A percentile compares a stretch with the other conserved stretches of the same genome.
These are phyloP conservation scores for Arachis hypogaea DNA, from an alignment of 306 rosid genomes.

Conservation along the genomic window DNA sequence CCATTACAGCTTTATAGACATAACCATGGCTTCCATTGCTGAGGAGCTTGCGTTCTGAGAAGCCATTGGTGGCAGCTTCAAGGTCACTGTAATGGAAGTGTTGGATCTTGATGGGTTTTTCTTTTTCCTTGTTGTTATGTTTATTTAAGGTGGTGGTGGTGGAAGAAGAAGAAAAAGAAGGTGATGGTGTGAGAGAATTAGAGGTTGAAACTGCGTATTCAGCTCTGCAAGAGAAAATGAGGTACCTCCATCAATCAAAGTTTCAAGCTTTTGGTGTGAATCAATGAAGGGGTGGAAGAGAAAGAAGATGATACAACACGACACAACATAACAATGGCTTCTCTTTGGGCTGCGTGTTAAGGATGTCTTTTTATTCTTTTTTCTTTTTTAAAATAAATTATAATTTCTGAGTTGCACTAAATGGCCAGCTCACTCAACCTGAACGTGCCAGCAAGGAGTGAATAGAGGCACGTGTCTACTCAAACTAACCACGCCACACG, in stretches of 20 bases:
- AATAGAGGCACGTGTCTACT: too few relatives aligned
- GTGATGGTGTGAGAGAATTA: slow-evolving; percentile 44
- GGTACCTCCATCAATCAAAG: slow-evolving; percentile 66
- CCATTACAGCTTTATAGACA: slow-evolving; percentile 73
- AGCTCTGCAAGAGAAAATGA: slow-evolving; percentile 80
- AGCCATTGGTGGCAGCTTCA: slow-evolving; percentile 88
- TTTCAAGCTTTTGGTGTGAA: slow-evolving; percentile 2
- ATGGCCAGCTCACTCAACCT: too few relatives aligned
- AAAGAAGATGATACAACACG: neutral
- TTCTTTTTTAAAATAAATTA: too few relatives aligned
- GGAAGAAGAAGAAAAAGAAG: slow-evolving; percentile 28
- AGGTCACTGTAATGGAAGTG: slow-evolving; percentile 85
- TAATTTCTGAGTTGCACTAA: too few relatives aligned
- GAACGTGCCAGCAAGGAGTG: too few relatives aligned
- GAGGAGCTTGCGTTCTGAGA: slow-evolving; percentile 79
- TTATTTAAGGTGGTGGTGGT: neutral
- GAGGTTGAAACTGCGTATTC: slow-evolving; percentile 73
- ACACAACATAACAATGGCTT: neutral
- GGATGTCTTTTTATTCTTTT: neutral
- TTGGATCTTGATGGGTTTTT: slow-evolving; percentile 81
- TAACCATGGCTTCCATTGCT: slow-evolving; percentile 95
- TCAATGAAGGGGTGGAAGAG: neutral
- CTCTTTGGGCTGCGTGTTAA: neutral
- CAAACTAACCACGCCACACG: too few relatives aligned
- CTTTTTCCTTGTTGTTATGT: slow-evolving; percentile 30